Evolutionary conservation across 305 asterid genomes (phyloP), one percentile per base, ranked within the genome.

Genomic region (Fraxinus velutina): DNA sequence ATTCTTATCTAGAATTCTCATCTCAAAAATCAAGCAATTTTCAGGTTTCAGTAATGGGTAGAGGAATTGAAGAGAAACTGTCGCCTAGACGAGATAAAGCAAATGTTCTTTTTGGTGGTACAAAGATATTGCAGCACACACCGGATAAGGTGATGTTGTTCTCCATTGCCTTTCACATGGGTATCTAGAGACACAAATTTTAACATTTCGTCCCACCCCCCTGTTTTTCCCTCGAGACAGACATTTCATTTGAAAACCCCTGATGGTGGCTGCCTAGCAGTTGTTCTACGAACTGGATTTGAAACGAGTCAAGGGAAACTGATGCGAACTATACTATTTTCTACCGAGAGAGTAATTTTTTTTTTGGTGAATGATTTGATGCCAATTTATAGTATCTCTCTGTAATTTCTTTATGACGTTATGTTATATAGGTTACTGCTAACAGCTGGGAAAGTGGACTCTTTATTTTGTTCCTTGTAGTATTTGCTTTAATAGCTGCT

Each of bases 391-490:
- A 12, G 29, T 75, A 81, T 62, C 7, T 62, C 7, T 86, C 52
- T 21, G 37, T 81, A 21, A 6, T 70, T 24, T 80, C 79, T 78
- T 21, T 68, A 60, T 64, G 36, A 17, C 82, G 79, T 34, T 78
- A 32, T 78, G 24, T 73, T 44, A 73, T 81, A 72, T 86, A 95
- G 99, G 97, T 95, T 82, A 95, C 99, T 80, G 99, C 98, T 75
- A 94, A 96, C 87, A 96, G 98, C 93, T 96, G 98, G 99, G 98
- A 96, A 86, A 92, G 97, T 55, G 98, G 99, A 12, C 87, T 96
- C 72, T 95, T 96, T 88, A 96, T 96, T 81, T 89, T 92, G 83
- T 96, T 96, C 90, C 88, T 96, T 81, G 99, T 96, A 27, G 87
- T 96, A 77, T 96, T 96, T 90, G 99, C 99, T 79, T 50, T 96